These are phyloP conservation scores for Fusarium sp. DNA, from an alignment of 2,329 filamentous ascomycete species.

Conservation along the genomic window DNA sequence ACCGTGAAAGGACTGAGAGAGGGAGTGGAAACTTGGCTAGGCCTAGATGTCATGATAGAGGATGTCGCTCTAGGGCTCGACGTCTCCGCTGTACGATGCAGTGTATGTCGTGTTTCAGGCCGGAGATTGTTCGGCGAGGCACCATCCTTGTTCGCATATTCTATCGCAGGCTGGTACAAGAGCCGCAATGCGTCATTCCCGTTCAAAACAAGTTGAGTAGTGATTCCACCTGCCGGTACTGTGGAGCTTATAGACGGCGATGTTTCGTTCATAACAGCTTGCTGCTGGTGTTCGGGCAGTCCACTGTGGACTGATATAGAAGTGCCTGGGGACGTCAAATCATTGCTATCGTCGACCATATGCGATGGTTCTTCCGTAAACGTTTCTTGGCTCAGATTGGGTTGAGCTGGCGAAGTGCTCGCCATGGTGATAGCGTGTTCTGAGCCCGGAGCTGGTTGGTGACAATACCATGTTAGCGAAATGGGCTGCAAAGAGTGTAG, in stretches of 20 bases:
- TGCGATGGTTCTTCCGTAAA: not conserved
- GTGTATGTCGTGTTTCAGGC: not conserved
- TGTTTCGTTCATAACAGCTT: not conserved
- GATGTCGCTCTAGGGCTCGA: not conserved
- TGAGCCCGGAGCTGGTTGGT: not conserved
- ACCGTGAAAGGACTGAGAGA: not conserved
- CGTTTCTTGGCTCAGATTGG: not conserved
- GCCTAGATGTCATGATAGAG: not conserved
- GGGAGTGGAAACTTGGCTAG: rapidly evolving
- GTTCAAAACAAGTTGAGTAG: conserved; percentile 59
- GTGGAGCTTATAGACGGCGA: not conserved
- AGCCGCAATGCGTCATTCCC: conserved; percentile 63
- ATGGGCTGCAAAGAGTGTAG: not conserved
- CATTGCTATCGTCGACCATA: not conserved
- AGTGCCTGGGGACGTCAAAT: not conserved
- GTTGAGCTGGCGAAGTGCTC: not conserved
- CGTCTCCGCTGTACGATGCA: not conserved
- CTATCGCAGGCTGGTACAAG: conserved; percentile 56
- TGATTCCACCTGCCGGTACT: not conserved
- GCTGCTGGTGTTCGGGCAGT: not conserved
- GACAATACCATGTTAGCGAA: not conserved
- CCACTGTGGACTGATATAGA: not conserved
- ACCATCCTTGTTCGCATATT: conserved; percentile 3
- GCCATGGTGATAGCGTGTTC: not conserved
- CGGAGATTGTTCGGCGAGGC: not conserved